Base-by-base conservation (phyloP, 305 asterid genomes). In the Solanum chacoense region DNA sequence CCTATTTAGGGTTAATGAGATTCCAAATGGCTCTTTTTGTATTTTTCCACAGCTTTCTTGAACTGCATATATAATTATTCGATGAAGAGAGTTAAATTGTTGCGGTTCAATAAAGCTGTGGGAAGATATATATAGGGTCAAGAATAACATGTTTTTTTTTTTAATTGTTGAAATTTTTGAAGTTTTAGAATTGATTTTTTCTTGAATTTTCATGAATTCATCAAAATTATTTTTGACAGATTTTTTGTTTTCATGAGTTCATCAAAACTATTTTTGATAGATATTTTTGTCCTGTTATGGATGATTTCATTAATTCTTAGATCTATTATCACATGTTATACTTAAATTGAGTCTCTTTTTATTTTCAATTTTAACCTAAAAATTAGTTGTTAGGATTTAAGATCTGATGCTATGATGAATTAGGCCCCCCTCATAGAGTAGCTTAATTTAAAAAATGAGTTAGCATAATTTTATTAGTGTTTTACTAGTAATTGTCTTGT, bases 11-110 rank as follows among this genome's bases (percentile, higher is more conserved):
- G 90, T 87, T 92, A 89, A 88, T 85, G 89, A 38, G 40, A 32
- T 42, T 50, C 29, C 8, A 50, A 77, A 90, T 93, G 95, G 85
- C 90, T 85, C 93, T 92, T 90, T 93, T 91, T 92, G 88, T 94
- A 77, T 90, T 92, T 89, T 94, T 94, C 97, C 95, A 94, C 97
- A 93, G 97, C 97, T 94, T 94, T 94, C 97, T 94, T 94, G 97
- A 94, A 94, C 97, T 93, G 93, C 93, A 86, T 76, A 37, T 34
- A 12, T 91, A 88, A 35, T 76, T 5, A 10, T 8, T 78, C 10
- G 79, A 77, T 71, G 50, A 45, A 31, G 6, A 67, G 8, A 5
- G 12, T 77, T 77, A n/a, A 7, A 63, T 69, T 42, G 32, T 76
- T 87, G 95, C 88, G 69, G 96, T 94, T 94, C 96, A 94, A 93